Conservation (phyloP, 2,329 filamentous ascomycete species). For the Monilinia laxa region DNA sequence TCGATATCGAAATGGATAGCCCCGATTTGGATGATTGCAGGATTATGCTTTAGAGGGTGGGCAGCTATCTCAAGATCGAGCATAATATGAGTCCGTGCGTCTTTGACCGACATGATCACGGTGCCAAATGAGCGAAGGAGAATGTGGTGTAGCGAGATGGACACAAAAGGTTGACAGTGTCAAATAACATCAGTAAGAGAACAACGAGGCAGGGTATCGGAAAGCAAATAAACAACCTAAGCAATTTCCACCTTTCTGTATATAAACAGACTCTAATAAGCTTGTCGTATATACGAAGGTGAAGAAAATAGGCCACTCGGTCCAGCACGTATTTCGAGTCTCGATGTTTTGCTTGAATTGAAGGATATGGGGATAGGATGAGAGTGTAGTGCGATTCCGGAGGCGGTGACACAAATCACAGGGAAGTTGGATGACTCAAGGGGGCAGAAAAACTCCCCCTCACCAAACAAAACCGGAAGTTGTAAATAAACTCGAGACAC, state of each 20-base stretch:
- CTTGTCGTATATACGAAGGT: background rate
- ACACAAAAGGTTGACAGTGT: background rate
- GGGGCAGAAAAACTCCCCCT: slow-evolving; percentile 16
- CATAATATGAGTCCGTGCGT: slow-evolving; percentile 13
- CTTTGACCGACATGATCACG: slow-evolving; percentile 6
- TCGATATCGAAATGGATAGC: slow-evolving; percentile 16
- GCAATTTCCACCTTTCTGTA: too few relatives aligned
- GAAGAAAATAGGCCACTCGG: background rate
- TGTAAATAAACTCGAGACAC: background rate
- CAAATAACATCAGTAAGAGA: background rate
- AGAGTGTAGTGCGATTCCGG: slow-evolving; percentile 6
- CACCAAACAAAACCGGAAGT: slow-evolving; percentile 5
- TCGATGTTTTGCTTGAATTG: background rate
- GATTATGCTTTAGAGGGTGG: slow-evolving; percentile 4
- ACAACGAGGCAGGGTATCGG: background rate
- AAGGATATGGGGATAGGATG: background rate
- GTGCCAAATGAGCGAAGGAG: background rate
- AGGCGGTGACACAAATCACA: slow-evolving; percentile 12
- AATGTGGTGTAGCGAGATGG: background rate
- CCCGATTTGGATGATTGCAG: slow-evolving; percentile 15
- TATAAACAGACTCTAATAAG: too few relatives aligned
- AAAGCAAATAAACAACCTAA: background rate
- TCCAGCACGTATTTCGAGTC: background rate
- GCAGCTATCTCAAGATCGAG: slow-evolving; percentile 18
- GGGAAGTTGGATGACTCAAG: slow-evolving; percentile 15